Evolutionary conservation across 148 eudicot genomes (phyloP).

Genomic region (Polygonum aviculare): DNA sequence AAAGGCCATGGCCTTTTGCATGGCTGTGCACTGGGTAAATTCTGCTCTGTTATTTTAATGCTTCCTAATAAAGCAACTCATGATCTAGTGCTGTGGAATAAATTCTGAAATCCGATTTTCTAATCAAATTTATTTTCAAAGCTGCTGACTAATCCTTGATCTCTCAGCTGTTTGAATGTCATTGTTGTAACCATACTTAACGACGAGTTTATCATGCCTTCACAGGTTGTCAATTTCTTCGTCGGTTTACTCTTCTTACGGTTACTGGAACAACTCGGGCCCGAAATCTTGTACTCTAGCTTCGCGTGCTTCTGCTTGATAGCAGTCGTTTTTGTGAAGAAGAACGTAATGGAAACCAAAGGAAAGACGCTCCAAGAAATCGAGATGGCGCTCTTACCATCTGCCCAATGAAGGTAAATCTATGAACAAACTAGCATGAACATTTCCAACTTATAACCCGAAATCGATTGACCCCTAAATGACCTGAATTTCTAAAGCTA

Average conservation of each 20-base stretch:
- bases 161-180: background rate
- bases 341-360: slow-evolving; percentile 74
- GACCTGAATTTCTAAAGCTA: background rate
- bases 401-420: slow-evolving; percentile 33
- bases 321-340: slow-evolving; percentile 54
- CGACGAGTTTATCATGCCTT: slow-evolving; percentile 3
- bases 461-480: background rate
- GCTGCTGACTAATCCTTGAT: background rate
- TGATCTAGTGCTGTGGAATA: background rate
- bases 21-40: slow-evolving; percentile 93
- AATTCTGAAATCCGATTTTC: background rate
- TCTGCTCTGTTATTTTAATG: background rate
- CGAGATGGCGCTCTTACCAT: slow-evolving; percentile 58
- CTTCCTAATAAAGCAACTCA: background rate
- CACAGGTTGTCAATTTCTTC: slow-evolving; percentile 75
- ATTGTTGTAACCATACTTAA: background rate
- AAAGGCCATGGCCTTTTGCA: slow-evolving; percentile 81
- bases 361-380: slow-evolving; percentile 86
- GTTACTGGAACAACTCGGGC: slow-evolving; percentile 68
- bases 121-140: too few relatives aligned
- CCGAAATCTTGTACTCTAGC: slow-evolving; percentile 48
- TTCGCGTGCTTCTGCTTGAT: slow-evolving; percentile 66
- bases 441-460: background rate
- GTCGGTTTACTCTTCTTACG: slow-evolving; percentile 71
- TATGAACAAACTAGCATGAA: background rate